phyloP scores from a whole-genome alignment of 108 stramenopile species.

The Nannochloropsis oceanica region DNA sequence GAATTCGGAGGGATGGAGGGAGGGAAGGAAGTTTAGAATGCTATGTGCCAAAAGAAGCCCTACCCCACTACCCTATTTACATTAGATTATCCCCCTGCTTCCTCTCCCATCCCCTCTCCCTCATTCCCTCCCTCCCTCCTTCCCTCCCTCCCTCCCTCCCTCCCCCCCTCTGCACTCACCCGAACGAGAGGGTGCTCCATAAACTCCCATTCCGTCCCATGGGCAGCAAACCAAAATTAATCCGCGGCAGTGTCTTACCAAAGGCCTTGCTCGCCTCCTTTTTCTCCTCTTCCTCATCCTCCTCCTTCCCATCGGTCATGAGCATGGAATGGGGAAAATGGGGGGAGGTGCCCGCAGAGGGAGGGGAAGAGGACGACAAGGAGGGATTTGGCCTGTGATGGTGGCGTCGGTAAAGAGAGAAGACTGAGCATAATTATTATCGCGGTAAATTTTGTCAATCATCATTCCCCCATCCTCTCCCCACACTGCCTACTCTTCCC shows the following conservation, averaged over 20 bases:
- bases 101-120: neutral
- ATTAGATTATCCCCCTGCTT: neutral
- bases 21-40: neutral
- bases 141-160: neutral
- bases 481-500: neutral
- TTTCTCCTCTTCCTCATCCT: neutral
- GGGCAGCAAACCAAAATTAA: neutral
- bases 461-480: neutral
- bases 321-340: neutral
- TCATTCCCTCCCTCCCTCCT: neutral
- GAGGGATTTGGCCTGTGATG: too few relatives aligned
- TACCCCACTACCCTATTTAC: too few relatives aligned
- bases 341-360: neutral
- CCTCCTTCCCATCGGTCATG: neutral
- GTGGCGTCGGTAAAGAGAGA: too few relatives aligned
- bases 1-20: neutral
- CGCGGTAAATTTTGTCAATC: too few relatives aligned
- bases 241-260: neutral
- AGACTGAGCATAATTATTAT: too few relatives aligned
- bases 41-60: neutral
- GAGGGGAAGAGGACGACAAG: neutral
- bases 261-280: neutral
- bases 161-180: neutral
- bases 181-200: neutral
- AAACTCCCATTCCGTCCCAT: neutral